A percentile compares a stretch with the other conserved stretches of the same genome.
These are phyloP conservation scores for Saururus chinensis DNA, from an alignment of 164 flowering plant genomes.

Conservation along the genomic window DNA sequence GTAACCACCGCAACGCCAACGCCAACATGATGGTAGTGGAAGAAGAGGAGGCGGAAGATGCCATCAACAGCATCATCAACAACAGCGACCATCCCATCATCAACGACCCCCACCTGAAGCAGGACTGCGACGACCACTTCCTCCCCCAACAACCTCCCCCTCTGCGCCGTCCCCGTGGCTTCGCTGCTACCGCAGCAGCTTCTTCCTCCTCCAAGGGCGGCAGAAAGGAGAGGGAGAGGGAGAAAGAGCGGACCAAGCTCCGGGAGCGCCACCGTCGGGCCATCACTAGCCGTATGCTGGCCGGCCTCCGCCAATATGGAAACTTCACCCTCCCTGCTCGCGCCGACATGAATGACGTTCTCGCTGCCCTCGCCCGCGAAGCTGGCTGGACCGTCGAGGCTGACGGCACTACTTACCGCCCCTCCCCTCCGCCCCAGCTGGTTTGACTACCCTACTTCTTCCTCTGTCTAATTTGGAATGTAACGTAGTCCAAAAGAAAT, in stretches of 20 bases:
- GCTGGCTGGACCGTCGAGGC: conserved; percentile 80
- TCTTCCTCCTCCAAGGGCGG: conserved; percentile 22
- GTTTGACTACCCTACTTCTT: background rate
- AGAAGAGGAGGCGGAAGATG: background rate
- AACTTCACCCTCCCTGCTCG: conserved; percentile 69
- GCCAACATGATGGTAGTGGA: background rate
- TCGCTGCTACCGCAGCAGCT: conserved; percentile 42
- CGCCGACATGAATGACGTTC: conserved; percentile 76
- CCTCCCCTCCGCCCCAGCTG: conserved; percentile 27
- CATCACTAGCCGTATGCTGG: conserved; percentile 63
- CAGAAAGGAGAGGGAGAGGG: conserved; percentile 56
- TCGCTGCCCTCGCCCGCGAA: conserved; percentile 66
- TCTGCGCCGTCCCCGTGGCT: conserved; percentile 49
- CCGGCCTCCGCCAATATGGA: conserved; percentile 66
- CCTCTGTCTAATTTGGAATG: too few species aligned
- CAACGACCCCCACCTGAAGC: conserved; percentile 6
- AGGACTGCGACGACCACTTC: conserved; percentile 25
- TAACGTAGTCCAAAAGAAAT: too few species aligned
- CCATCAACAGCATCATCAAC: background rate
- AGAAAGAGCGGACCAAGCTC: conserved; percentile 67
- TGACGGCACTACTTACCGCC: conserved; percentile 60
- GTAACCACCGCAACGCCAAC: background rate
- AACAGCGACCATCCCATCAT: background rate
- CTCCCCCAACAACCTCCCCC: conserved; percentile 11
- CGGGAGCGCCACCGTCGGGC: conserved; percentile 68